Conservation (phyloP, 805 yeast species). For the Metschnikowia continentalis region DNA sequence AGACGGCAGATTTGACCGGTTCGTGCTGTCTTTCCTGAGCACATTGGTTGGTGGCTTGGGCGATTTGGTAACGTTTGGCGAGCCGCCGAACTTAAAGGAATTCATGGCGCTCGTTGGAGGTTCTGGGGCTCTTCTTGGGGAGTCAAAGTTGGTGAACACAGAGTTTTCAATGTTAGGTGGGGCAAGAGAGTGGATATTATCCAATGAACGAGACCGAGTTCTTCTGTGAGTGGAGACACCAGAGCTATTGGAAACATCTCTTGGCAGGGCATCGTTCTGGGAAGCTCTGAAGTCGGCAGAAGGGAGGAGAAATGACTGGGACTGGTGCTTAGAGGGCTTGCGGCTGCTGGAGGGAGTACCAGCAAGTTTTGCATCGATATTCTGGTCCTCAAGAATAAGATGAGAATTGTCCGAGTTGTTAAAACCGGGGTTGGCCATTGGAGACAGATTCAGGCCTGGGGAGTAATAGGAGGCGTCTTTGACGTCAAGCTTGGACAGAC, state of each 20-base stretch:
- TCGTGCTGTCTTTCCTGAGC: constrained; percentile 16
- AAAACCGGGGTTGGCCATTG: background rate
- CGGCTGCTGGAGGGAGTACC: background rate
- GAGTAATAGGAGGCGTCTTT: background rate
- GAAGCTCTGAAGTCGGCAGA: constrained; percentile 29
- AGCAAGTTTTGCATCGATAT: background rate
- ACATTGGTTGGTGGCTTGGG: background rate
- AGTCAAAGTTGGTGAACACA: constrained; percentile 36
- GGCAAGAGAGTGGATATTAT: constrained; percentile 24
- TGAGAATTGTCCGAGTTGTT: constrained; percentile 21
- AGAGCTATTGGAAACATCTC: constrained; percentile 5
- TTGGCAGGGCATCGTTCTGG: background rate
- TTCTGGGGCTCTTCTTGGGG: constrained; percentile 72
- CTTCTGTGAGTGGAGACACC: constrained; percentile 32
- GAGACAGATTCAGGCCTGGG: constrained; percentile 18
- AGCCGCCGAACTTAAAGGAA: constrained; percentile 33
- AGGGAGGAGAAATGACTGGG: constrained; percentile 34
- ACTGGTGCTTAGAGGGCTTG: constrained; percentile 10
- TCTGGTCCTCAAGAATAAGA: background rate
- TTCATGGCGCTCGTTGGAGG: constrained; percentile 48
- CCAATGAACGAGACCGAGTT: constrained; percentile 50
- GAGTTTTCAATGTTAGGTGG: constrained; percentile 5
- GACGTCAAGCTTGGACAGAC: constrained; percentile 5
- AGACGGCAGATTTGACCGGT: constrained; percentile 5
- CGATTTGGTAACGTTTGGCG: constrained; percentile 7